Base-by-base conservation (phyloP, 441 rosid genomes). In the Adansonia grandidieri region DNA sequence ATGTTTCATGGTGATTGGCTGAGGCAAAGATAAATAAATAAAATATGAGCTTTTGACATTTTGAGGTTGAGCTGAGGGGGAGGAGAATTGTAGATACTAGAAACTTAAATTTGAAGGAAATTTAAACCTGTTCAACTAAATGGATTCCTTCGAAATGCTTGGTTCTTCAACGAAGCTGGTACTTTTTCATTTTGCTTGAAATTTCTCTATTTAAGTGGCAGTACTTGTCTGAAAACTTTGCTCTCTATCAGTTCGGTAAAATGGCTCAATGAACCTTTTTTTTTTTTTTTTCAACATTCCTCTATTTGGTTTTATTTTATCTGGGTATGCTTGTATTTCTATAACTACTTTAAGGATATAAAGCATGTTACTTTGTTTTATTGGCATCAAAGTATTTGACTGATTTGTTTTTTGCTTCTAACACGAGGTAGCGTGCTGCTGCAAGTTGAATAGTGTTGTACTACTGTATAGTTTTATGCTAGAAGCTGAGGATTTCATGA, bases 161-260 rank as follows among this genome's bases (percentile, higher is more conserved):
- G 61, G 22, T 13, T 24, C 60, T 51, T 24, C 45, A 71, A 51
- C 74, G 61, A 71, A 71, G 74, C 20, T 22, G 60, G 60, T 70
- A 50, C n/a, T 9, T 13, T 51, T 22, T 51, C 13, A 28, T 50
- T 13, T 28, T 8, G 45, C 61, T 50, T 51, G n/a, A 50, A 51
- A 71, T 2, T 15, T 50, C 51, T 45, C 1, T 5, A 15, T 6
- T 8, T 51, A 13, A 45, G 2, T 45, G 71, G 71, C 14, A 37
- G 7, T 3, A 9, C 17, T 20, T 66, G 9, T 17, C 53, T 66
- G 10, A n/a, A 66, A 17, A n/a, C 28, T 24, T 24, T 32, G 42
- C 57, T 47, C 37, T 19, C 56, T 70, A 24, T 50, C 74, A 3
- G 74, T 51, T 69, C 28, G 58, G 11, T 22, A 24, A 2, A 51